phyloP scores from a whole-genome alignment of 257 asterid species.

The Salvia miltiorrhiza region DNA sequence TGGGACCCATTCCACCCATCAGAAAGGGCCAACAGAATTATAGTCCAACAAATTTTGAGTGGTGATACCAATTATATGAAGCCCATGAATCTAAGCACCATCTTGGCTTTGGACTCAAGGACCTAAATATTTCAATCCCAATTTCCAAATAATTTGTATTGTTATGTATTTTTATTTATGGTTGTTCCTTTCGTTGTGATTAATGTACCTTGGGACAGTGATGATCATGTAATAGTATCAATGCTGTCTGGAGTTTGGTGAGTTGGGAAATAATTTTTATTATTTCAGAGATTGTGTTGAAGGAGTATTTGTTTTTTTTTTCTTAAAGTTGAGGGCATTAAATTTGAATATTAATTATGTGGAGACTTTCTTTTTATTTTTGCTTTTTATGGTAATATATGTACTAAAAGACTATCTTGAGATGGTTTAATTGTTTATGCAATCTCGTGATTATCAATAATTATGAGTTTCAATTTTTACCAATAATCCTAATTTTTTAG shows the following conservation, averaged over 20 bases:
- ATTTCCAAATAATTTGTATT: background rate
- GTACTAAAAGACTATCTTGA: too few relatives aligned
- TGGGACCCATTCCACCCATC: constrained; percentile 85
- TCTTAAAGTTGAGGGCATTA: background rate
- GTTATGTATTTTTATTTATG: background rate
- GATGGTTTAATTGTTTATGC: too few relatives aligned
- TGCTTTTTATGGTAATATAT: too few relatives aligned
- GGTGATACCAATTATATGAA: constrained; percentile 52
- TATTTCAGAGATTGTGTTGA: background rate
- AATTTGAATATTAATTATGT: background rate
- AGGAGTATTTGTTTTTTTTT: background rate
- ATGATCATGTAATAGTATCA: background rate
- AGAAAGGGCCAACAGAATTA: constrained; percentile 62
- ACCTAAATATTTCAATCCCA: constrained; percentile 17
- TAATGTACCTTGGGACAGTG: background rate
- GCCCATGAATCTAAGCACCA: constrained; percentile 69
- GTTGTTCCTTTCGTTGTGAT: constrained; percentile 15
- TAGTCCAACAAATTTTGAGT: constrained; percentile 55
- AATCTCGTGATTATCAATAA: background rate
- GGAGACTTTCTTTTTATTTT: background rate
- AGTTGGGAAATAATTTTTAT: background rate
- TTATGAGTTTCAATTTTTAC: background rate
- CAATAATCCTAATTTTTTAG: too few relatives aligned
- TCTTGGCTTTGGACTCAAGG: constrained; percentile 48
- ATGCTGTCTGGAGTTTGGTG: background rate